Evolutionary conservation across 352 stramenopile species (phyloP).

Genomic region (Blastocystis sp.): DNA sequence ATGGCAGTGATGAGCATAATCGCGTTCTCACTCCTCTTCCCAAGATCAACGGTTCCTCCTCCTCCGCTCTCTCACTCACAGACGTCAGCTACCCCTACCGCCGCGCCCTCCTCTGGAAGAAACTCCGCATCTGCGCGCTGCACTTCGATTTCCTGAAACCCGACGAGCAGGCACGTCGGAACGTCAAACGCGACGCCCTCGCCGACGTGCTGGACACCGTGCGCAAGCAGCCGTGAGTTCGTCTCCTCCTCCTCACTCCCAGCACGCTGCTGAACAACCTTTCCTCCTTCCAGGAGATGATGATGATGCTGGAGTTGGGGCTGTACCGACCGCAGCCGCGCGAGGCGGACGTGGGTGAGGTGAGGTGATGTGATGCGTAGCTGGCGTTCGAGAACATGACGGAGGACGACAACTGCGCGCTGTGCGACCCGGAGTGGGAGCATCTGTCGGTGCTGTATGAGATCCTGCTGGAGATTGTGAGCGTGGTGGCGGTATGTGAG

Average conservation of each 20-base stretch:
- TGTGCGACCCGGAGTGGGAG: constrained; percentile 91
- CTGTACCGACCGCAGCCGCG: constrained; percentile 85
- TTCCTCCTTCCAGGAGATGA: constrained; percentile 65
- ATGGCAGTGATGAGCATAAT: constrained; percentile 17
- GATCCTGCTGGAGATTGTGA: constrained; percentile 90
- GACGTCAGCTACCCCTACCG: constrained; percentile 28
- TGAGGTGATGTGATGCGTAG: not conserved
- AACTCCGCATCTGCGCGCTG: constrained; percentile 40
- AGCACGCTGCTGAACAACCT: constrained; percentile 72
- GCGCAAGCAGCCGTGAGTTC: not conserved
- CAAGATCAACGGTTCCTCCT: constrained; percentile 25
- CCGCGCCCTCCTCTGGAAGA: constrained; percentile 40
- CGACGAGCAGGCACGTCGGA: constrained; percentile 70
- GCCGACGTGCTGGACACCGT: constrained; percentile 95
- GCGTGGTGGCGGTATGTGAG: not conserved
- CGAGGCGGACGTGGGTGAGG: not conserved
- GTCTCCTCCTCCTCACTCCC: constrained; percentile 83
- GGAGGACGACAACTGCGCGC: constrained; percentile 92
- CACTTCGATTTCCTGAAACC: constrained; percentile 67
- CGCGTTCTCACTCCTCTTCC: not conserved
- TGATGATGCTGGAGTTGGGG: constrained; percentile 84
- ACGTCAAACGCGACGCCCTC: constrained; percentile 96
- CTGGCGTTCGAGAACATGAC: constrained; percentile 75
- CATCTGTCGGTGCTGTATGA: constrained; percentile 98
- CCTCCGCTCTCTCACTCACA: not conserved